Conservation (phyloP, 768 basidiomycete species). For the Arthromyces matolae region DNA sequence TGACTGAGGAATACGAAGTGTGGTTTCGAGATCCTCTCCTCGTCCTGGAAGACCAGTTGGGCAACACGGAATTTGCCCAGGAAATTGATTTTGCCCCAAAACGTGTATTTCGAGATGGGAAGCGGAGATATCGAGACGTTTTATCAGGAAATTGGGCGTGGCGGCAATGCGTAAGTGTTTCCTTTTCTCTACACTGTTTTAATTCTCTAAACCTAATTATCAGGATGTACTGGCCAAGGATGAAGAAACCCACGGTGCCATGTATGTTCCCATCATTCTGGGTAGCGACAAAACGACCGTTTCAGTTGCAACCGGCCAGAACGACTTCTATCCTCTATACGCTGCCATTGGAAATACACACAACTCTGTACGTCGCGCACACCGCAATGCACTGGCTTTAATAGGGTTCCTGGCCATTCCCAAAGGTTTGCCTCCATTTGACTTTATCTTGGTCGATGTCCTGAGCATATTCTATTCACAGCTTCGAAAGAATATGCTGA, state of each 20-base stretch:
- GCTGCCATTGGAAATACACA: slow-evolving; percentile 29
- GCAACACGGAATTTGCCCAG: slow-evolving; percentile 31
- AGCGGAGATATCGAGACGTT: slow-evolving; percentile 28
- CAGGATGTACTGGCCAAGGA: slow-evolving; percentile 19
- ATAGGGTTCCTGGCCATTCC: slow-evolving; percentile 10
- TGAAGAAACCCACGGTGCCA: background rate
- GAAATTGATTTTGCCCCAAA: slow-evolving; percentile 32
- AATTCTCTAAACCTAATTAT: background rate
- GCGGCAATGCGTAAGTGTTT: slow-evolving; percentile 32
- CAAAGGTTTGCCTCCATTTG: slow-evolving; percentile 2
- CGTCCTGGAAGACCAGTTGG: slow-evolving; percentile 26
- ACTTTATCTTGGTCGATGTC: background rate
- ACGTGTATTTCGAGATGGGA: slow-evolving; percentile 20
- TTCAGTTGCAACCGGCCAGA: slow-evolving; percentile 34
- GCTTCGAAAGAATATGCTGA: too few relatives aligned
- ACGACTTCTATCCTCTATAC: slow-evolving; percentile 35
- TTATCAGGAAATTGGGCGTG: slow-evolving; percentile 42
- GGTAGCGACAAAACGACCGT: slow-evolving; percentile 37
- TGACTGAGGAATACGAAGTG: slow-evolving; percentile 23
- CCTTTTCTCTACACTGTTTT: background rate
- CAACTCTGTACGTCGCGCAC: slow-evolving; percentile 28
- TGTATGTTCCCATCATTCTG: slow-evolving; percentile 13
- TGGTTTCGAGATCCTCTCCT: slow-evolving; percentile 30
- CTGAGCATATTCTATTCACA: background rate
- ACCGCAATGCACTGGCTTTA: slow-evolving; percentile 24